A percentile compares a stretch with the other conserved stretches of the same genome.
Conservation (phyloP, 176 grass and related monocot genomes). For the Ananas comosus region DNA sequence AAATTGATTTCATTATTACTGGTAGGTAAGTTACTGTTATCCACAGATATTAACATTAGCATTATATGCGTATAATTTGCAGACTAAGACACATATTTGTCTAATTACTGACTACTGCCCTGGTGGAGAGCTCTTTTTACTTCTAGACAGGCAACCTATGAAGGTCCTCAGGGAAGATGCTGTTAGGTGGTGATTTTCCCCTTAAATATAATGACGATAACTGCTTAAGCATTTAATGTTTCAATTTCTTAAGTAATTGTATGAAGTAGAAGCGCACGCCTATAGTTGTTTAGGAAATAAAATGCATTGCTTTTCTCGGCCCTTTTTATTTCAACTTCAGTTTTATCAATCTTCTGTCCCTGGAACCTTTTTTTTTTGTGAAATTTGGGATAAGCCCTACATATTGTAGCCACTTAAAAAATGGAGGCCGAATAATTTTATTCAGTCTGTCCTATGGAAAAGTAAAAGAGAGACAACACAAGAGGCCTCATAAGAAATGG, state of each 20-base stretch:
- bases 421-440: too few relatives aligned
- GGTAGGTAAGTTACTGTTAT: background rate
- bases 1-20: background rate
- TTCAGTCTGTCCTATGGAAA: too few relatives aligned
- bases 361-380: too few relatives aligned
- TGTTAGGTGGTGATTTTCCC: constrained; percentile 50
- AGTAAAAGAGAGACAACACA: too few relatives aligned
- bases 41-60: background rate
- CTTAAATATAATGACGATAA: background rate
- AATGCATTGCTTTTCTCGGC: too few relatives aligned
- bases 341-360: too few relatives aligned
- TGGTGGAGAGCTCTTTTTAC: constrained; percentile 82
- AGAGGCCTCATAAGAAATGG: too few relatives aligned
- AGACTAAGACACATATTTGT: constrained; percentile 90
- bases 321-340: too few relatives aligned
- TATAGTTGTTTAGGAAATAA: too few relatives aligned
- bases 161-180: constrained; percentile 86
- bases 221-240: constrained; percentile 8
- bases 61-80: constrained; percentile 13
- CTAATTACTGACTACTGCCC: constrained; percentile 80
- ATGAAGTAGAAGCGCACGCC: background rate
- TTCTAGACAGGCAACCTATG: constrained; percentile 72
- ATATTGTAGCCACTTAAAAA: too few relatives aligned
- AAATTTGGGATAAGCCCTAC: too few relatives aligned
- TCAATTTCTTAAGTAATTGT: background rate